Evolutionary conservation across 2,329 filamentous ascomycete genomes (phyloP).

Genomic region (Fusarium sp.): DNA sequence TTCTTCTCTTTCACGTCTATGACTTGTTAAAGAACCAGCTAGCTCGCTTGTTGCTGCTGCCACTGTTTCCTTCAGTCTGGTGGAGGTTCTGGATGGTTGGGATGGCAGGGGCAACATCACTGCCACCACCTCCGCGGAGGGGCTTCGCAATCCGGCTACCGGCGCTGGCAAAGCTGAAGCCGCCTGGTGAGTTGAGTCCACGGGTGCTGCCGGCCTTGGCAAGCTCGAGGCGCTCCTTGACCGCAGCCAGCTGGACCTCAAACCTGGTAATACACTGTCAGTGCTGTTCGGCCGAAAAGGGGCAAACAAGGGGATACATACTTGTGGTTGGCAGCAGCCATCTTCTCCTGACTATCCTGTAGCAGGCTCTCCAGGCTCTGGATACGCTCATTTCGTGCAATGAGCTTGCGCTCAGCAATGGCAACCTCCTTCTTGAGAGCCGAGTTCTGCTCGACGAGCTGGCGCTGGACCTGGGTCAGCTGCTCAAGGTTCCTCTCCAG

Average conservation of each 20-base stretch:
- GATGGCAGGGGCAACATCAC: slow-evolving; percentile 58
- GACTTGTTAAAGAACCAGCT: slow-evolving; percentile 82
- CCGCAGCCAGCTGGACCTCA: slow-evolving; percentile 94
- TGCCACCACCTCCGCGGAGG: slow-evolving; percentile 72
- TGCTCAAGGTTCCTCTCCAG: slow-evolving; percentile 98
- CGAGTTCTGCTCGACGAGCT: slow-evolving; percentile 98
- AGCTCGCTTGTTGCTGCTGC: slow-evolving; percentile 70
- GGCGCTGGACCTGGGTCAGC: slow-evolving; percentile 94
- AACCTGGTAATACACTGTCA: slow-evolving; percentile 71
- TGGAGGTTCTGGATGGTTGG: slow-evolving; percentile 70
- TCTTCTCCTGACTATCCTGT: slow-evolving; percentile 98
- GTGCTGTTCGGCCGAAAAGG: slow-evolving; percentile 19
- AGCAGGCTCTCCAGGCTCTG: slow-evolving; percentile 91
- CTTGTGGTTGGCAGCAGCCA: slow-evolving; percentile 97
- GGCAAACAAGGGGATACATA: slow-evolving; percentile 61
- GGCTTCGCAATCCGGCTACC: slow-evolving; percentile 78
- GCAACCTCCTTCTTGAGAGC: slow-evolving; percentile 99
- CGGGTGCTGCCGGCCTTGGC: slow-evolving; percentile 93
- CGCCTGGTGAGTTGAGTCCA: slow-evolving; percentile 76
- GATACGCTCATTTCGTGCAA: slow-evolving; percentile 96
- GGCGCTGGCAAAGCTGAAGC: slow-evolving; percentile 77
- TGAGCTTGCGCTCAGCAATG: slow-evolving; percentile 96
- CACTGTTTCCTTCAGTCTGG: slow-evolving; percentile 65
- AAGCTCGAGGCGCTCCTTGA: slow-evolving; percentile 97
- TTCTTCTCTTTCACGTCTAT: slow-evolving; percentile 47